Conservation (phyloP, 345 rosid genomes). For the Citrus sinensis region DNA sequence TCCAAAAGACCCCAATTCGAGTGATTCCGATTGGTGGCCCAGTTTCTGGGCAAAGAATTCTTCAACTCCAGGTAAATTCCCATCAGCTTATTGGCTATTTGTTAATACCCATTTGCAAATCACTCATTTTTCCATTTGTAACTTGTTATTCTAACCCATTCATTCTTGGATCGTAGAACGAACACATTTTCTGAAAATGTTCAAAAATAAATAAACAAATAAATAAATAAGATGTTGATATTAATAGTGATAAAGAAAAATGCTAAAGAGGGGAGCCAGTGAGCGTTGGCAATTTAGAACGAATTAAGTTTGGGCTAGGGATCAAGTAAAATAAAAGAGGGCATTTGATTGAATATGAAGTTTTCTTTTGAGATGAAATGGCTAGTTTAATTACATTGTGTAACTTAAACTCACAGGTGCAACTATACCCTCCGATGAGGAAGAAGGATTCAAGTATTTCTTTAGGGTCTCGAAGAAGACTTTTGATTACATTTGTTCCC, state of each 20-base stretch:
- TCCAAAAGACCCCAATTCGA: constrained; percentile 64
- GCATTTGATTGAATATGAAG: background rate
- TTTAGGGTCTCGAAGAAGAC: constrained; percentile 83
- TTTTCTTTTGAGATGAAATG: background rate
- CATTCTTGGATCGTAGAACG: background rate
- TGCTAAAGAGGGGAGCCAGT: background rate
- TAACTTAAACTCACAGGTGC: constrained; percentile 30
- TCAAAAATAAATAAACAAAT: background rate
- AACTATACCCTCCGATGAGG: constrained; percentile 54
- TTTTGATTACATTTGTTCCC: constrained; percentile 80
- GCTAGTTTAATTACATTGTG: constrained; percentile 9
- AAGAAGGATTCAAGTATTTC: constrained; percentile 85
- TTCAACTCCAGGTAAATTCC: constrained; percentile 48
- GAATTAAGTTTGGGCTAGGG: background rate
- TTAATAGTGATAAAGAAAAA: background rate
- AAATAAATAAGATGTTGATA: too few species aligned
- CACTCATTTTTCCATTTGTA: background rate
- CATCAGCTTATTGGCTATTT: background rate
- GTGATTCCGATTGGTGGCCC: constrained; percentile 93
- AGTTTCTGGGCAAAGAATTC: constrained; percentile 77
- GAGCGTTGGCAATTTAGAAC: background rate
- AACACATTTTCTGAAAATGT: background rate
- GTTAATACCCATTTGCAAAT: background rate
- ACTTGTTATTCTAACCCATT: background rate
- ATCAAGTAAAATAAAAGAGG: background rate